Conservation (phyloP, 2,329 filamentous ascomycete genomes). For the Neonectria faginata region DNA sequence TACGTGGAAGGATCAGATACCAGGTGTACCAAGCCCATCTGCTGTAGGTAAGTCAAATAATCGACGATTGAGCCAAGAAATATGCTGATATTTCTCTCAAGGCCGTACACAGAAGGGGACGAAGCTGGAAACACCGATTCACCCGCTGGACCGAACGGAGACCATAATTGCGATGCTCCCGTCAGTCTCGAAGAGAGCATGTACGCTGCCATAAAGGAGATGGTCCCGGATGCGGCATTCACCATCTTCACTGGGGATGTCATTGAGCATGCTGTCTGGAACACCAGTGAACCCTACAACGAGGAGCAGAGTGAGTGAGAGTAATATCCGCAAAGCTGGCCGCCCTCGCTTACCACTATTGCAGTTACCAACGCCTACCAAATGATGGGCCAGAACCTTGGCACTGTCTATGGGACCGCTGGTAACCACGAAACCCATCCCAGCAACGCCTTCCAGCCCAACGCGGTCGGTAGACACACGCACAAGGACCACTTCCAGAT, state of each 20-base stretch:
- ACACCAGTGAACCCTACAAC: slow-evolving; percentile 53
- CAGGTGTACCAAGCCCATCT: slow-evolving; percentile 69
- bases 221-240: slow-evolving; percentile 62
- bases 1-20: slow-evolving; percentile 66
- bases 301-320: slow-evolving; percentile 44
- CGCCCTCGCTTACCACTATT: slow-evolving; percentile 1
- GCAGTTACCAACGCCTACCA: slow-evolving; percentile 60
- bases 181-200: slow-evolving; percentile 65
- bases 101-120: slow-evolving; percentile 60
- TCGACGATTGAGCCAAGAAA: too few relatives aligned
- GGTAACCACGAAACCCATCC: slow-evolving; percentile 70
- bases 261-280: slow-evolving; percentile 64
- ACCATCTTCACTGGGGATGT: slow-evolving; percentile 71
- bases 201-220: slow-evolving; percentile 61
- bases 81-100: slow-evolving; percentile 31
- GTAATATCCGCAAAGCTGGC: slow-evolving; percentile 3
- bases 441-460: slow-evolving; percentile 62
- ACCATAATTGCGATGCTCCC: slow-evolving; percentile 66
- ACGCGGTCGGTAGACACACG: slow-evolving; percentile 60
- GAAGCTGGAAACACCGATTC: slow-evolving; percentile 60
- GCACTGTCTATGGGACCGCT: slow-evolving; percentile 63
- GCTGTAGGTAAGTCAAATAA: slow-evolving; percentile 60
- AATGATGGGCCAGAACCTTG: slow-evolving; percentile 57
- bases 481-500: slow-evolving; percentile 69
- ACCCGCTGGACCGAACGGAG: slow-evolving; percentile 65